Evolutionary conservation across 495 filamentous ascomycete genomes (phyloP), one percentile per base, ranked within the genome.

Genomic region (Echria macrotheca): DNA sequence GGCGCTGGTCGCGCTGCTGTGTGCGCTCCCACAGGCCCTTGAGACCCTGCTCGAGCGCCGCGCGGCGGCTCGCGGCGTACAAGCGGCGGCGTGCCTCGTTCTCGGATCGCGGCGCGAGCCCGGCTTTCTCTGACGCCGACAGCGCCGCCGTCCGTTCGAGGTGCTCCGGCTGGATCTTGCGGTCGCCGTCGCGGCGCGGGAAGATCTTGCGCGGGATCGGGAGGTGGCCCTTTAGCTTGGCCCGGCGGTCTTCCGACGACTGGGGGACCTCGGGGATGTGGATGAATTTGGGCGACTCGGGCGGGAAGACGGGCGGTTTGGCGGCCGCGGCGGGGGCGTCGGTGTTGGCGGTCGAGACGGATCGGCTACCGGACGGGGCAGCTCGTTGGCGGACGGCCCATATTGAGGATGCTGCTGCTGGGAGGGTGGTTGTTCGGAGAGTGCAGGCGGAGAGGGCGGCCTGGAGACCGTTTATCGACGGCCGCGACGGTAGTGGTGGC

Each of bases 401-500:
- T 80, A 54, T 84, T 82, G 57, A 85, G 75, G 49, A 80, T 80
- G 10, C 82, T 77, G 51, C n/a, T n/a, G n/a, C n/a, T n/a, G n/a
- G n/a, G n/a, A n/a, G 86, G 79, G 44, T 82, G 71, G 62, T 85
- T 82, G 47, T 76, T 61, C 6, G 74, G 74, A 2, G 79, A 77
- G 57, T 83, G 78, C 60, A 87, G 75, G 50, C 80, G 10, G 40
- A 17, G 29, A 65, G 42, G 46, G 55, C 46, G 49, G 50, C 15
- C 42, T 54, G 57, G 19, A 63, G 41, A 48, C 54, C 53, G 52
- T 40, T 42, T 47, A 59, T 33, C 31, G 62, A 47, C 43, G 57
- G 38, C 35, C 45, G 41, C 7, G 53, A 44, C 2, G 55, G 22
- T 21, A 32, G 38, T 12, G 56, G 48, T 22, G 52, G 44, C 56